A percentile compares a stretch with the other conserved stretches of the same genome.
Evolutionary conservation across 2,329 filamentous ascomycete species (phyloP).

Genomic region (Dothideomycetes sp.): DNA sequence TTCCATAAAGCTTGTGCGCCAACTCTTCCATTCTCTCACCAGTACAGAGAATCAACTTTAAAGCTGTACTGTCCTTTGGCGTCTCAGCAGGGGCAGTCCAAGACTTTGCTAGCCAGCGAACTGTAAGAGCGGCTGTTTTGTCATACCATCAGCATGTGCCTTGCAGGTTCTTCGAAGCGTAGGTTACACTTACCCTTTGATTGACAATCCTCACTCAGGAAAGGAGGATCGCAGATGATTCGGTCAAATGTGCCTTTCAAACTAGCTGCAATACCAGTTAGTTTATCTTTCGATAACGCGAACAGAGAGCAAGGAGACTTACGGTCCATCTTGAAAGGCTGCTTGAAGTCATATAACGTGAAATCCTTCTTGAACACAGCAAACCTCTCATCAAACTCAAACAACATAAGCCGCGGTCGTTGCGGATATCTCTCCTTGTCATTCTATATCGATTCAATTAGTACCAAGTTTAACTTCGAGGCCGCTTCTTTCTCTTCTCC

Average conservation of each 20-base stretch:
- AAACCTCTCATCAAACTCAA: slow-evolving; percentile 70
- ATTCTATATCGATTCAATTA: slow-evolving; percentile 3
- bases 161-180: background rate
- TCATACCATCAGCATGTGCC: slow-evolving; percentile 14
- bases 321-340: slow-evolving; percentile 57
- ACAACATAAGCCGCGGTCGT: slow-evolving; percentile 52
- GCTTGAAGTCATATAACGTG: slow-evolving; percentile 62
- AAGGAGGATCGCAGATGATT: slow-evolving; percentile 69
- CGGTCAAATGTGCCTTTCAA: slow-evolving; percentile 58
- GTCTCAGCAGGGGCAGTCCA: slow-evolving; percentile 24
- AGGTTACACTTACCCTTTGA: slow-evolving; percentile 52
- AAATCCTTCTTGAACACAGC: slow-evolving; percentile 68
- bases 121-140: slow-evolving; percentile 57
- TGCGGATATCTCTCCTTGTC: slow-evolving; percentile 19
- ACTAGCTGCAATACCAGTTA: slow-evolving; percentile 29
- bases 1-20: slow-evolving; percentile 57
- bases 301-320: slow-evolving; percentile 18
- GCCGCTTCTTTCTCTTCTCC: no score
- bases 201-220: slow-evolving; percentile 71
- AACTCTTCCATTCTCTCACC: slow-evolving; percentile 65
- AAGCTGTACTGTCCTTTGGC: slow-evolving; percentile 10
- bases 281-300: no score
- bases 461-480: no score
- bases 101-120: slow-evolving; percentile 58
- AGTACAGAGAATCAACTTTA: slow-evolving; percentile 58